These are phyloP conservation scores for Cadophora malorum DNA, from an alignment of 2,329 filamentous ascomycete genomes.

Conservation along the genomic window DNA sequence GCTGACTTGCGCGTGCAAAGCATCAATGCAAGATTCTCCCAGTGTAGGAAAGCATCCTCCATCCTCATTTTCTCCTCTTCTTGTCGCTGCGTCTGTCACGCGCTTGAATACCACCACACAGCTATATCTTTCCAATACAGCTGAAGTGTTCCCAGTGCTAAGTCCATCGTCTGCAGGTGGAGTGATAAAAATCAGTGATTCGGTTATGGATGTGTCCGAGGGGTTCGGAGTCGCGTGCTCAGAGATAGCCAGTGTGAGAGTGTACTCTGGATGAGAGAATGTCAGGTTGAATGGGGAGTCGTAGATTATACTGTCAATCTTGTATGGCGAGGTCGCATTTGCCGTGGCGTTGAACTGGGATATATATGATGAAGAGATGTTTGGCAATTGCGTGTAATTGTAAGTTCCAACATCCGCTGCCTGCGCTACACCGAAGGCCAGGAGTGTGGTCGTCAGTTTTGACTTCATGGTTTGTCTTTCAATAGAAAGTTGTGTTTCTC, in stretches of 20 bases:
- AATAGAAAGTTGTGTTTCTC: too few species aligned
- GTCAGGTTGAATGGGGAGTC: constrained; percentile 13
- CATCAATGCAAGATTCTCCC: not conserved
- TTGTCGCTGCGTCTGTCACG: not conserved
- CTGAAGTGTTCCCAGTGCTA: not conserved
- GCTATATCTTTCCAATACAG: not conserved
- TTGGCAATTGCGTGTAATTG: not conserved
- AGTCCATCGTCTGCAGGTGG: not conserved
- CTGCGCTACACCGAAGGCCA: too few species aligned
- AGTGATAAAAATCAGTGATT: constrained; percentile 2
- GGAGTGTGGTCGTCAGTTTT: too few species aligned
- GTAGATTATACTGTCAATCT: constrained; percentile 5
- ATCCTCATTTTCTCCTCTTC: not conserved
- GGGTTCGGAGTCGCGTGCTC: not conserved
- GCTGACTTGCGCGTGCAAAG: not conserved
- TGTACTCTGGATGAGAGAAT: not conserved
- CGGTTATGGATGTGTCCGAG: not conserved
- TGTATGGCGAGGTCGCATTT: not conserved
- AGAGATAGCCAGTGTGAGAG: not conserved
- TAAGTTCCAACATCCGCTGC: constrained; percentile 3
- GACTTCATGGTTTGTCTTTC: too few species aligned
- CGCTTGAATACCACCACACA: not conserved
- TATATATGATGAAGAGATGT: not conserved
- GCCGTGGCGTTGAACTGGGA: constrained; percentile 1
- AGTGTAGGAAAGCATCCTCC: not conserved